Evolutionary conservation across 2,329 filamentous ascomycete genomes (phyloP).

Genomic region (Pyrenophora seminiperda): DNA sequence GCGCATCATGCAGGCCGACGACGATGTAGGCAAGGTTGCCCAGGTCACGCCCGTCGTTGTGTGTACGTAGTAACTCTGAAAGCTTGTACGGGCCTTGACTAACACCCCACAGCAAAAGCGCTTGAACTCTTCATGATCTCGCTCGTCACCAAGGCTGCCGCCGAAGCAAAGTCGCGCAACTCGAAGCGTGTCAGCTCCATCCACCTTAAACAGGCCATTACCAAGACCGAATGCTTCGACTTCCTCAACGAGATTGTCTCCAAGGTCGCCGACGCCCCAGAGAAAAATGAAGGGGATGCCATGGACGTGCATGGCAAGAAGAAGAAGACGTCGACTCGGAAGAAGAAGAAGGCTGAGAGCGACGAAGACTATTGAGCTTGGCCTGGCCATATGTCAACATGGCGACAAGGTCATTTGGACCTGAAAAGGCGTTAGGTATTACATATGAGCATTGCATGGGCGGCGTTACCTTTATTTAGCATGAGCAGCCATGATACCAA

Average conservation of each 20-base stretch:
- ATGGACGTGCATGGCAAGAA: slow-evolving; percentile 52
- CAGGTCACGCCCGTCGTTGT: slow-evolving; percentile 97
- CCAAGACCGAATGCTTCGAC: slow-evolving; percentile 89
- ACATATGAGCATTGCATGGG: slow-evolving; percentile 9
- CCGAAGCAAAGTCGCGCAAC: slow-evolving; percentile 78
- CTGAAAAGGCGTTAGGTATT: not conserved
- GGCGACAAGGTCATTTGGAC: not conserved
- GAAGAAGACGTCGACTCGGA: slow-evolving; percentile 48
- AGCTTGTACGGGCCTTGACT: not conserved
- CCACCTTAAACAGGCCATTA: slow-evolving; percentile 90
- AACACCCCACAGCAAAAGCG: slow-evolving; percentile 70
- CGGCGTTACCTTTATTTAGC: slow-evolving; percentile 13
- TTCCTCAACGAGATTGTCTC: slow-evolving; percentile 89
- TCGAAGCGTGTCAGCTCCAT: slow-evolving; percentile 88
- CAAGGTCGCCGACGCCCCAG: slow-evolving; percentile 73
- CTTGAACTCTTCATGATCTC: slow-evolving; percentile 98
- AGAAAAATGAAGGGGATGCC: slow-evolving; percentile 55
- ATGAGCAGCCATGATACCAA: slow-evolving; percentile 28
- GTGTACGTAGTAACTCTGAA: slow-evolving; percentile 55
- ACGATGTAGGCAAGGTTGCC: slow-evolving; percentile 97
- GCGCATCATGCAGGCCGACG: slow-evolving; percentile 98
- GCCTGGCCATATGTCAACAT: not conserved
- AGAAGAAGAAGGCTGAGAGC: slow-evolving; percentile 48
- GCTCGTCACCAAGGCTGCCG: slow-evolving; percentile 84
- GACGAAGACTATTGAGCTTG: slow-evolving; percentile 43